phyloP scores from a whole-genome alignment of 768 basidiomycete species.

The Lenzites betulinus region DNA sequence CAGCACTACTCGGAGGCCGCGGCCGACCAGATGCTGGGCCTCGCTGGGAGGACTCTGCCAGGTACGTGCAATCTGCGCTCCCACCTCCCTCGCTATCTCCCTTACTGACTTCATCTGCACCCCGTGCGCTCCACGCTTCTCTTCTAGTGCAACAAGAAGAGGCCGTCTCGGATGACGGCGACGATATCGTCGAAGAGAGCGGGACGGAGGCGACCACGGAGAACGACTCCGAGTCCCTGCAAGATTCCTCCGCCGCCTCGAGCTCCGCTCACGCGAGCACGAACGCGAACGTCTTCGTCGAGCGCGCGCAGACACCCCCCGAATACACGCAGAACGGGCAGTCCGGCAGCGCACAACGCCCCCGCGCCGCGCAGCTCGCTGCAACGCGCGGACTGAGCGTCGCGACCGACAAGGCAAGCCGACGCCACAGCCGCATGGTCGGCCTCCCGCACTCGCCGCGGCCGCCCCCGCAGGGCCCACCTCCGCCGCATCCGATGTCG shows the following conservation, averaged over 20 bases:
- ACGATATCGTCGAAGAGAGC: constrained; percentile 72
- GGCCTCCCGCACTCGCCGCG: constrained; percentile 56
- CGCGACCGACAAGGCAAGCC: constrained; percentile 56
- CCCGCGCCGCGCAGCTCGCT: constrained; percentile 61
- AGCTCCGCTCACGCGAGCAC: constrained; percentile 15
- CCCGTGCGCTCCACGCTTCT: constrained; percentile 31
- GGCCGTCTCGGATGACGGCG: constrained; percentile 66
- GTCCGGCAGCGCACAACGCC: constrained; percentile 29
- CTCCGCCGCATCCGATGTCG: constrained; percentile 4
- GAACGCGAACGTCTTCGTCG: constrained; percentile 10
- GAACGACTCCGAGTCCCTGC: constrained; percentile 24
- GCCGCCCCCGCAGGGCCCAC: constrained; percentile 23
- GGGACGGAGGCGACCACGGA: constrained; percentile 54
- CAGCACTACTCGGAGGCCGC: constrained; percentile 82
- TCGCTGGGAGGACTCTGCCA: constrained; percentile 67
- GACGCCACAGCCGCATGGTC: constrained; percentile 59
- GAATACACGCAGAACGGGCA: constrained; percentile 34
- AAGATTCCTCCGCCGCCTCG: constrained; percentile 30
- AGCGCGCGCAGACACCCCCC: constrained; percentile 12
- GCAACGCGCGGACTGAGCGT: constrained; percentile 74
- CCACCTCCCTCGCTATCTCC: not conserved
- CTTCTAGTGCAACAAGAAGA: constrained; percentile 49
- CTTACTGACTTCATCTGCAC: constrained; percentile 25
- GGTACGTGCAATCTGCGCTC: constrained; percentile 45
- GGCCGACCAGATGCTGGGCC: constrained; percentile 79